Evolutionary conservation across 495 filamentous ascomycete genomes (phyloP), one percentile per base, ranked within the genome.

Genomic region (Choiromyces venosus): DNA sequence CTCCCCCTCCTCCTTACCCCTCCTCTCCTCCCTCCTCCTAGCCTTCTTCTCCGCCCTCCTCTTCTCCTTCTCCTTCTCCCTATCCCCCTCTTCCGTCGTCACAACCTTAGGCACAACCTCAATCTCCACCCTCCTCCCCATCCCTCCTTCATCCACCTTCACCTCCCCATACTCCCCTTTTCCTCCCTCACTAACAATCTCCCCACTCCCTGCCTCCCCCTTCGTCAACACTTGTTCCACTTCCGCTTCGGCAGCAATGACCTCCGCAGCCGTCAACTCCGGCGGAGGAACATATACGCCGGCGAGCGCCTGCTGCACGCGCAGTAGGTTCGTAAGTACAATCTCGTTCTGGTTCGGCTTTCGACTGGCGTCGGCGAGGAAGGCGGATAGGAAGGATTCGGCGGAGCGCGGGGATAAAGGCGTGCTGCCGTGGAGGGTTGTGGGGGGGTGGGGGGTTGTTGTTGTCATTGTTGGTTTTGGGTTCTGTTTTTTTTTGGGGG

Each of bases 301-400:
- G n/a, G 52, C 52, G 29, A 61, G 52, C n/a, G 52, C 52, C 25
- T 12, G 52, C 52, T 61, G 52, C 52, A 61, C 52, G 25, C 52
- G 52, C 52, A 61, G n/a, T 25, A 61, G 29, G 29, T 61, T 61
- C 10, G 52, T 61, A n/a, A 61, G 14, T 4, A 61, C 52, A 16
- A 61, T 61, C 52, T 61, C 52, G 29, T 61, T 61, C 52, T 61
- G 52, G 52, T 61, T 61, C 52, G 52, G 52, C 25, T 29, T 61
- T 12, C 9, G 52, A 16, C n/a, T 16, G n/a, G 52, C n/a, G 25
- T 61, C 52, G 25, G 52, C n/a, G 52, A 61, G 52, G 52, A 61
- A 61, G 25, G 52, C 9, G n/a, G 52, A 61, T 61, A 61, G 25
- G 52, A 61, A 61, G 6, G 52, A 29, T 29, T 61, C 52, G 52